Evolutionary conservation across 2,329 filamentous ascomycete species (phyloP).

Genomic region (Acarospora socialis): DNA sequence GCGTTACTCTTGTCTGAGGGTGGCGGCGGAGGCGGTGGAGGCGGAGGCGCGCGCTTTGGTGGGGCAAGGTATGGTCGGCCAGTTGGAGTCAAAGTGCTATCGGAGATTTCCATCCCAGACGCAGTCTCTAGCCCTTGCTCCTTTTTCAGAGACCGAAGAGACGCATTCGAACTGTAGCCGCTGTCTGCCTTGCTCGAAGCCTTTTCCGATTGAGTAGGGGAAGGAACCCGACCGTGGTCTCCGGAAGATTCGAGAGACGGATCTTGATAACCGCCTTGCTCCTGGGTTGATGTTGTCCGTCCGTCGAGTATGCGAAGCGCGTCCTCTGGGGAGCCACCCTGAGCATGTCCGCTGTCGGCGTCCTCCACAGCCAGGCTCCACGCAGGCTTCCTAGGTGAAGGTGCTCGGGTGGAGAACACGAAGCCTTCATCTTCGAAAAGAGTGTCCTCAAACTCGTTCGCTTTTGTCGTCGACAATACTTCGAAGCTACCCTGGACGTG

Average conservation of each 20-base stretch:
- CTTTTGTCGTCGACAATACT: neutral
- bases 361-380: constrained; percentile 2
- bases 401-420: too few species aligned
- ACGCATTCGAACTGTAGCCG: constrained; percentile 21
- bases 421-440: neutral
- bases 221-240: constrained; percentile 10
- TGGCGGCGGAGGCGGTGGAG: too few species aligned
- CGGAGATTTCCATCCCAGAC: too few species aligned
- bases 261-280: constrained; percentile 1
- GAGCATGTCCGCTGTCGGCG: constrained; percentile 1
- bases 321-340: constrained; percentile 11
- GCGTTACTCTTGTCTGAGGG: too few species aligned
- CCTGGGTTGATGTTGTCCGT: neutral
- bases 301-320: constrained; percentile 18
- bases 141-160: too few species aligned
- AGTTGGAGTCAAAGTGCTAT: too few species aligned
- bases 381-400: neutral
- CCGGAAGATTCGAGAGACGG: constrained; percentile 3
- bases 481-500: neutral
- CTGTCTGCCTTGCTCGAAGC: constrained; percentile 16
- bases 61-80: too few species aligned
- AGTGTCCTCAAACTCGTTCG: neutral
- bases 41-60: too few species aligned
- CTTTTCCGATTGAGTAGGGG: neutral
- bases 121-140: too few species aligned